Percentiles rank a stretch among this genome's conserved stretches.
phyloP scores from a whole-genome alignment of 495 filamentous ascomycete species.

The Penicillium antarcticum region DNA sequence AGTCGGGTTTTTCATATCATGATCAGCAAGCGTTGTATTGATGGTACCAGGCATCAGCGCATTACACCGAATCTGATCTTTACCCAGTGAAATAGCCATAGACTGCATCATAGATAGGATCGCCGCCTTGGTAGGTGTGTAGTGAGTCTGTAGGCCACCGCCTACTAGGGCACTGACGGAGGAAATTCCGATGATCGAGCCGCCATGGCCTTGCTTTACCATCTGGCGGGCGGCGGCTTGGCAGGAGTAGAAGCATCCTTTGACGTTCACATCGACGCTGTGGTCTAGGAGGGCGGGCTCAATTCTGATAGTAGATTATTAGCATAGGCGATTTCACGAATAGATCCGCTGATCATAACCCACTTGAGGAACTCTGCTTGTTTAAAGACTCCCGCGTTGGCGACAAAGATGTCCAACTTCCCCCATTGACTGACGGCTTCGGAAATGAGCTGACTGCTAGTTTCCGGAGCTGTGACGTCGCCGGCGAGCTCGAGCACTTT shows the following conservation, averaged over 20 bases:
- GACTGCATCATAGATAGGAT: slow-evolving; percentile 44
- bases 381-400: slow-evolving; percentile 80
- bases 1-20: slow-evolving; percentile 54
- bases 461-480: slow-evolving; percentile 57
- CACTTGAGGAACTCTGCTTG: slow-evolving; percentile 71
- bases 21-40: slow-evolving; percentile 58
- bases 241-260: slow-evolving; percentile 71
- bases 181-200: slow-evolving; percentile 47
- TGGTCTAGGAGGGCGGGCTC: slow-evolving; percentile 36
- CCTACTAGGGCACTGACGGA: slow-evolving; percentile 38
- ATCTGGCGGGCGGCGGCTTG: slow-evolving; percentile 39
- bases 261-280: slow-evolving; percentile 49
- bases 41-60: slow-evolving; percentile 27
- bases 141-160: slow-evolving; percentile 33
- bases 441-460: slow-evolving; percentile 49
- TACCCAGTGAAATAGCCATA: slow-evolving; percentile 29
- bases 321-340: not conserved
- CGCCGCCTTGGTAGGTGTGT: slow-evolving; percentile 49
- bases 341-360: slow-evolving; percentile 10
- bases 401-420: slow-evolving; percentile 70
- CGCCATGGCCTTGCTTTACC: slow-evolving; percentile 33
- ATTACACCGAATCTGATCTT: slow-evolving; percentile 31
- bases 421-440: slow-evolving; percentile 52
- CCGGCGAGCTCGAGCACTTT: slow-evolving; percentile 53
- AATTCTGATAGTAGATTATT: slow-evolving; percentile 18